Percentiles rank a stretch among this genome's conserved stretches.
Evolutionary conservation across 305 asterid species (phyloP).

Genomic region (Petunia hybrid): DNA sequence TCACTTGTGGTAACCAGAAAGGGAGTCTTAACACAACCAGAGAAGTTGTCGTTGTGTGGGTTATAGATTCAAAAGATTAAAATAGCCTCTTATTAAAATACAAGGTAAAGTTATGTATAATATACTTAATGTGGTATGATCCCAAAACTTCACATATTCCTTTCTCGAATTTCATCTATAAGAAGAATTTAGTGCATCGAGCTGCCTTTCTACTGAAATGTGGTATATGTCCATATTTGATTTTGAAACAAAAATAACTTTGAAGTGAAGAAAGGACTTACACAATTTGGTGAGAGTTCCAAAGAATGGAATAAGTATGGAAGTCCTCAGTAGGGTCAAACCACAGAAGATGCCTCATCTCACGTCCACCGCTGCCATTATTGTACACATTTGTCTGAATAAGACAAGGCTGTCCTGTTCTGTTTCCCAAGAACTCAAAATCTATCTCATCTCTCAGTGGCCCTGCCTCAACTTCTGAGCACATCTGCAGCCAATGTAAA

Average conservation of each 20-base stretch:
- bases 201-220: no score
- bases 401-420: conserved; percentile 83
- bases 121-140: no score
- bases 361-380: conserved; percentile 89
- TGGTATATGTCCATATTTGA: no score
- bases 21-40: no score
- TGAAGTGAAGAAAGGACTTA: conserved; percentile 40
- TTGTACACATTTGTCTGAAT: conserved; percentile 89
- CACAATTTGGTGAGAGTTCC: conserved; percentile 85
- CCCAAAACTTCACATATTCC: no score
- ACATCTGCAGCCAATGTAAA: conserved; percentile 60
- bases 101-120: no score
- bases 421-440: conserved; percentile 90
- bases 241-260: background rate
- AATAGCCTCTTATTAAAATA: no score
- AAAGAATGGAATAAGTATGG: conserved; percentile 79
- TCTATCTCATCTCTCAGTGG: conserved; percentile 89
- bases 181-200: no score
- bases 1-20: no score
- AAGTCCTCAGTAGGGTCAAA: conserved; percentile 87
- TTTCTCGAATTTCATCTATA: no score
- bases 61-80: no score
- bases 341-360: conserved; percentile 88
- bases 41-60: no score
- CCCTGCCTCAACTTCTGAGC: conserved; percentile 49